Conservation (phyloP, 2,329 filamentous ascomycete species). For the Stachybotrys chartarum region DNA sequence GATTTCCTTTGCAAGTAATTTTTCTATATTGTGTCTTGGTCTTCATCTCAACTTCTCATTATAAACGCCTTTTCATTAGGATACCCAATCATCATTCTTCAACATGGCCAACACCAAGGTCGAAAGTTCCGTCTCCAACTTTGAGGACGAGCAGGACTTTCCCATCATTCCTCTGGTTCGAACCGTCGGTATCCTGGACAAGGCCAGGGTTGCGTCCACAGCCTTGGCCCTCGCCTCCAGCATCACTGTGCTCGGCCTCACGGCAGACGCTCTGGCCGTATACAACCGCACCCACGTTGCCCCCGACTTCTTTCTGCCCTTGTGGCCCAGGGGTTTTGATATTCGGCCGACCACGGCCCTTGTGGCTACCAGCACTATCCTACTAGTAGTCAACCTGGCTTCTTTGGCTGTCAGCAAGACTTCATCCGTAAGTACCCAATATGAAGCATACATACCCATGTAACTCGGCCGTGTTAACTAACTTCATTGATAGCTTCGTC, state of each 20-base stretch:
- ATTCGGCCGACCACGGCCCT: constrained; percentile 49
- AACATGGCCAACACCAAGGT: constrained; percentile 27
- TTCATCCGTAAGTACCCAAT: constrained; percentile 35
- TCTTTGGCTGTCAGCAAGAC: constrained; percentile 43
- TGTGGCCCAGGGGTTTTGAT: constrained; percentile 54
- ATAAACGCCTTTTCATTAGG: neutral
- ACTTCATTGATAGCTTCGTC: constrained; percentile 9
- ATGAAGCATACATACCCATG: too few species aligned
- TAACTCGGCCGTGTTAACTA: neutral
- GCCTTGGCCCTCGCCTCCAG: constrained; percentile 42
- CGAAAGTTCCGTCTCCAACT: constrained; percentile 36
- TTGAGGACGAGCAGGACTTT: constrained; percentile 37
- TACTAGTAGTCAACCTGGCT: constrained; percentile 38
- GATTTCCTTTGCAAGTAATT: too few species aligned
- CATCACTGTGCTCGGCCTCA: constrained; percentile 45
- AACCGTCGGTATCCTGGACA: constrained; percentile 33
- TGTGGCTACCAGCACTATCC: constrained; percentile 42
- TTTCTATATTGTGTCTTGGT: too few species aligned
- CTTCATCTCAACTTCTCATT: neutral
- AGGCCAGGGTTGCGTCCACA: constrained; percentile 38
- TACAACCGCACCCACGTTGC: constrained; percentile 48
- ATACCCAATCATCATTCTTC: constrained; percentile 1
- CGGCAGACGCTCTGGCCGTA: constrained; percentile 45
- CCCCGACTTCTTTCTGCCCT: constrained; percentile 38
- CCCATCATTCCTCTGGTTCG: constrained; percentile 26